Evolutionary conservation across 352 stramenopile species (phyloP).

Genomic region (Pythium aquatile): DNA sequence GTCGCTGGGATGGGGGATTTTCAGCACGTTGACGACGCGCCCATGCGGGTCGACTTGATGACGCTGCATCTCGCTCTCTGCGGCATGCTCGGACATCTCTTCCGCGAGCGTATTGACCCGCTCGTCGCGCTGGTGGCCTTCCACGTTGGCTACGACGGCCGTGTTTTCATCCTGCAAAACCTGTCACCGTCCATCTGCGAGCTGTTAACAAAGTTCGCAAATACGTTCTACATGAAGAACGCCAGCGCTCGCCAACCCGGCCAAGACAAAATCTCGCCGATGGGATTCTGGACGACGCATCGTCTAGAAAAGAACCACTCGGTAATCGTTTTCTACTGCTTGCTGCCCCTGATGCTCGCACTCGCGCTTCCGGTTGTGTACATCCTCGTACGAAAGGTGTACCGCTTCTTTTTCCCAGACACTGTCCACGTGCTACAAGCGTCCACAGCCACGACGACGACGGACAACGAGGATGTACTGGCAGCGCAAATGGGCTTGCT

Average conservation of each 20-base stretch:
- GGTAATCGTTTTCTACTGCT: background rate
- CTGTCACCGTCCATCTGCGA: background rate
- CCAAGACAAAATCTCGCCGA: constrained; percentile 29
- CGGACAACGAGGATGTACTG: constrained; percentile 11
- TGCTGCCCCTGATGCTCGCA: constrained; percentile 14
- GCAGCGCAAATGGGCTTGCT: constrained; percentile 25
- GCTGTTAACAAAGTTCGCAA: background rate
- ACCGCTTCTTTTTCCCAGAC: constrained; percentile 16
- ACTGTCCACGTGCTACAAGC: constrained; percentile 12
- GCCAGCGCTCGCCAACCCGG: background rate
- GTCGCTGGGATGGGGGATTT: background rate
- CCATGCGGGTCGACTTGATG: constrained; percentile 23
- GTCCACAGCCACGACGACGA: constrained; percentile 10
- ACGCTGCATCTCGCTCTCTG: constrained; percentile 29
- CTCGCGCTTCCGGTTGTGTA: constrained; percentile 24
- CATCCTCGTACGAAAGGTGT: constrained; percentile 15
- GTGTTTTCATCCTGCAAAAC: constrained; percentile 10
- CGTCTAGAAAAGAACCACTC: background rate
- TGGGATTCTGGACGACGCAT: constrained; percentile 22
- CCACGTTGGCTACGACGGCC: constrained; percentile 19
- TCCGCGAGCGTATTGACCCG: constrained; percentile 30
- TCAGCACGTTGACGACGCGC: constrained; percentile 10
- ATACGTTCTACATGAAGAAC: constrained; percentile 3
- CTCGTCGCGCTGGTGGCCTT: constrained; percentile 21
- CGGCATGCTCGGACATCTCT: constrained; percentile 20